phyloP scores from a whole-genome alignment of 2,329 filamentous ascomycete species.

The Atkinsonella hypoxylon region DNA sequence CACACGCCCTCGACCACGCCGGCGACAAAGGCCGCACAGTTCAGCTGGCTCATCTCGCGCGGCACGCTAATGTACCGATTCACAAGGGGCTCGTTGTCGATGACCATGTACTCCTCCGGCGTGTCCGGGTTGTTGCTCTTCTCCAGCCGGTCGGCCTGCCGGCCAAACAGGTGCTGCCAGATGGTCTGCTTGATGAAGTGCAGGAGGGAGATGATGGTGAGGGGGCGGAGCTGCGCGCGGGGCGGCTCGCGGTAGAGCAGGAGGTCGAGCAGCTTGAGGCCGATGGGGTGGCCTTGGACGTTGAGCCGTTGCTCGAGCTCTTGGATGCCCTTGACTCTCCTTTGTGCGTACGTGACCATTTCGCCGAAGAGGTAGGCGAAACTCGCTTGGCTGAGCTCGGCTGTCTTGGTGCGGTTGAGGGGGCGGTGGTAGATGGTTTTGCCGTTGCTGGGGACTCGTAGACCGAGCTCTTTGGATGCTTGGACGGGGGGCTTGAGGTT shows the following conservation, averaged over 20 bases:
- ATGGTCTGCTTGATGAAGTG: conserved; percentile 91
- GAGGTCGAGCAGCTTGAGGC: conserved; percentile 87
- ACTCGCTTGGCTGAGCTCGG: conserved; percentile 82
- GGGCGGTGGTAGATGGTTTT: conserved; percentile 98
- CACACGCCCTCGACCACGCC: conserved; percentile 93
- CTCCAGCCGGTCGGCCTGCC: conserved; percentile 85
- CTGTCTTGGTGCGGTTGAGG: conserved; percentile 76
- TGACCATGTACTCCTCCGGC: conserved; percentile 96
- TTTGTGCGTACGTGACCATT: conserved; percentile 93
- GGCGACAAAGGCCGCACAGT: conserved; percentile 90
- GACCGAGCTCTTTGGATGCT: conserved; percentile 43
- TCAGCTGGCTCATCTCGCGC: conserved; percentile 90
- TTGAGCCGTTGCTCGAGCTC: conserved; percentile 92
- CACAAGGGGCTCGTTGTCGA: conserved; percentile 93
- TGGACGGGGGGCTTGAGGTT: conserved; percentile 32
- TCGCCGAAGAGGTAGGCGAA: conserved; percentile 95
- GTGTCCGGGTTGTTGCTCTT: conserved; percentile 71
- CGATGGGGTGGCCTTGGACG: conserved; percentile 83
- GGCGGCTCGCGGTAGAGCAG: conserved; percentile 72
- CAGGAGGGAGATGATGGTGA: conserved; percentile 79
- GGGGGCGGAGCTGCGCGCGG: conserved; percentile 62
- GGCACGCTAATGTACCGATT: conserved; percentile 91
- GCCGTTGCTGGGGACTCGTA: conserved; percentile 82
- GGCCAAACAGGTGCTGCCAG: conserved; percentile 85
- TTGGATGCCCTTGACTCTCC: conserved; percentile 79